Base-by-base conservation (phyloP, 148 eudicot genomes). In the Fagopyrum tataricum region DNA sequence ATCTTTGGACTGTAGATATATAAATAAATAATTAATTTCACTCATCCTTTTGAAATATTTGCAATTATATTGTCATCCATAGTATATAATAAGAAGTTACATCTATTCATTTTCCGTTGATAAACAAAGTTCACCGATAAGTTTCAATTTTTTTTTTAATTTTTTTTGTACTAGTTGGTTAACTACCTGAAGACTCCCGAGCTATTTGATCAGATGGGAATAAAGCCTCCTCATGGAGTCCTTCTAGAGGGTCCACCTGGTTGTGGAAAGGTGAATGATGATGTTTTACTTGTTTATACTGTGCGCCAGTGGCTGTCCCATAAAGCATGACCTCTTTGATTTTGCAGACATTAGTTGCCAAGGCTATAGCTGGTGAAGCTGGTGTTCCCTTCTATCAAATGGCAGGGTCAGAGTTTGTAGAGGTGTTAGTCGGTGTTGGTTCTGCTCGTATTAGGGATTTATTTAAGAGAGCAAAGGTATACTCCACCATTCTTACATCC, bases 391-490 rank as follows among this genome's bases (percentile, higher is more conserved):
- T 93, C 81, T 93, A 93, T 84, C 91, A 91, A 83, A 93, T 93
- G 98, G 98, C 97, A 74, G 97, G 98, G 42, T 87, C 98, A 67
- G 98, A 93, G 79, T 93, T 93, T 79, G 98, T 93, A 76, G 97
- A 93, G 87, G 91, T 93, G 46, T 82, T 93, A 72, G 98, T 93
- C 75, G 98, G 98, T 78, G 98, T 93, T 82, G 98, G 98, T 72
- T 85, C 98, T 81, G 91, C 98, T 58, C 96, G 95, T 82, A 85
- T 93, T 73, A 84, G 98, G 82, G 98, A 93, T 83, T 83, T 93
- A 75, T 93, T 93, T 80, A 93, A 91, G 87, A 84, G 97, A 86
- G 97, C 97, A 68, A 93, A 93, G 98, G 97, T 89, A 81, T 79
- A 24, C 44, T 12, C 43, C 24, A 68, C 70, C 17, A 14, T 31